Evolutionary conservation across 345 rosid genomes (phyloP).

Genomic region (Hirschfeldia incana): DNA sequence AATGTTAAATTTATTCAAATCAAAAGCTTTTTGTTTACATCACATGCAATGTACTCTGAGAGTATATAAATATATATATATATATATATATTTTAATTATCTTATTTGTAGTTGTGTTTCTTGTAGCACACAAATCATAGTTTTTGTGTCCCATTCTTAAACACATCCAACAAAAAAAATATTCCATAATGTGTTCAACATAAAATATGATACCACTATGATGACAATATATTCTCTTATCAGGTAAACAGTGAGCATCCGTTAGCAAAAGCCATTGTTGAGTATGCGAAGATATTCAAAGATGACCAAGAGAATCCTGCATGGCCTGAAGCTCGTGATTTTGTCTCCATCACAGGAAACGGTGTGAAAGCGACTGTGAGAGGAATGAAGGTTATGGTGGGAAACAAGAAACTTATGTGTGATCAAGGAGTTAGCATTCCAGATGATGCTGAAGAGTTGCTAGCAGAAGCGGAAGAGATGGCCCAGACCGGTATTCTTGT

Average conservation of each 20-base stretch:
- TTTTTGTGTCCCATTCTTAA: no score
- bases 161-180: no score
- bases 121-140: no score
- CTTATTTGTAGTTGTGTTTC: no score
- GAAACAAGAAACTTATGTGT: slow-evolving; percentile 78
- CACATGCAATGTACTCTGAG: no score
- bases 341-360: slow-evolving; percentile 71
- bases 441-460: slow-evolving; percentile 64
- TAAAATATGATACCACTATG: not conserved
- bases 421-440: slow-evolving; percentile 48
- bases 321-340: slow-evolving; percentile 84
- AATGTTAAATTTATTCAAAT: no score
- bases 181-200: no score
- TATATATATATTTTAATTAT: no score
- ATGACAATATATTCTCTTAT: not conserved
- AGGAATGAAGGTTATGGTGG: slow-evolving; percentile 64
- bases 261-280: slow-evolving; percentile 82
- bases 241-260: slow-evolving; percentile 47
- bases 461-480: slow-evolving; percentile 67
- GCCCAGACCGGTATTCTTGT: slow-evolving; percentile 86
- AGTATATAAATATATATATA: no score
- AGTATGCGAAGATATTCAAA: slow-evolving; percentile 73
- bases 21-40: no score
- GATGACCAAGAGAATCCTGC: slow-evolving; percentile 74
- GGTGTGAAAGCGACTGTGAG: slow-evolving; percentile 77